Evolutionary conservation across 371 early-diverging fungal species (phyloP).

Genomic region (Smittium mucronatum): DNA sequence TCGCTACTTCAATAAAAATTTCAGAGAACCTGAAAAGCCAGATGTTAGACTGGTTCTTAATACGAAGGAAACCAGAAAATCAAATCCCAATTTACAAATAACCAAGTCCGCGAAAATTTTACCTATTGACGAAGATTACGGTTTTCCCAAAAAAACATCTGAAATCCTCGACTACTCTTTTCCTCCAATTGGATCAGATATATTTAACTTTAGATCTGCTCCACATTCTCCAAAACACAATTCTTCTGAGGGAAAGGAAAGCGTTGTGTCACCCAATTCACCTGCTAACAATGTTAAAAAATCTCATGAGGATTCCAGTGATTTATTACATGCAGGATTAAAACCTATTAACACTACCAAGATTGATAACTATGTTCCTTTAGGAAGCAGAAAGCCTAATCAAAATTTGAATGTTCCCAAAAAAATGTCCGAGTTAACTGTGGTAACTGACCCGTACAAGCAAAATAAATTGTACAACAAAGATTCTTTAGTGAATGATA

Average conservation of each 20-base stretch:
- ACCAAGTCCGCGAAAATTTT: neutral
- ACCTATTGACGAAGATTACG: neutral
- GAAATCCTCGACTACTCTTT: neutral
- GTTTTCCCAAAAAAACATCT: neutral
- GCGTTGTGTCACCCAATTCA: neutral
- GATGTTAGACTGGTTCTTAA: neutral
- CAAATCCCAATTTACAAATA: neutral
- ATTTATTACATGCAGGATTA: neutral
- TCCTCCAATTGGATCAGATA: neutral
- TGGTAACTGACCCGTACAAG: neutral
- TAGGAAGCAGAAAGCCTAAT: neutral
- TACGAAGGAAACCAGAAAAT: neutral
- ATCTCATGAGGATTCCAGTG: neutral
- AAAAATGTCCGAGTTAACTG: neutral
- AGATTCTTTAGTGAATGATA: neutral
- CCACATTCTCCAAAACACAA: neutral
- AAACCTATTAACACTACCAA: neutral
- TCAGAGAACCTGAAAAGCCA: neutral
- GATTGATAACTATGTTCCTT: no score
- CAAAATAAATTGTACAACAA: no score
- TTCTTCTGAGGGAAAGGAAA: neutral
- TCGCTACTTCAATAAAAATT: neutral
- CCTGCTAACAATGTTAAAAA: neutral
- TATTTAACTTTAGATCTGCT: neutral
- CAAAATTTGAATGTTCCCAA: neutral